Evolutionary conservation across 1,284 basidiomycete species (phyloP).

Genomic region (Inonotus obliquus): DNA sequence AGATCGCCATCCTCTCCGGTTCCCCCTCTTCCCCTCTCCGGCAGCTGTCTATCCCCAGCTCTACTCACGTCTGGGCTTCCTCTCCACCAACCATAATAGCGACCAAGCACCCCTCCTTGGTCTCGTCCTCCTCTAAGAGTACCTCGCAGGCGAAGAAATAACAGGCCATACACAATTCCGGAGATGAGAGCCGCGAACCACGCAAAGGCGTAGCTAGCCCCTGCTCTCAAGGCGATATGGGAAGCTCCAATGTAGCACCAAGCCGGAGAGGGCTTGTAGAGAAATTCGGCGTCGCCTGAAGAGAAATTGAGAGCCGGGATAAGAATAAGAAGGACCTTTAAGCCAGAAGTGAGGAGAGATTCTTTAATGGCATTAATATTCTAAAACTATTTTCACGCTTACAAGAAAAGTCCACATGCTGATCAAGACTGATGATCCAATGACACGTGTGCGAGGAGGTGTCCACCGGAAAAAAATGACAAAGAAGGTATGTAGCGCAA

Average conservation of each 20-base stretch:
- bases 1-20: not conserved
- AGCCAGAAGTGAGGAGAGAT: too few relatives aligned
- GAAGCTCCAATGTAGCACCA: slow-evolving; percentile 17
- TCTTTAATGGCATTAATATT: too few relatives aligned
- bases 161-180: slow-evolving; percentile 7
- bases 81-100: not conserved
- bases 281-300: not conserved
- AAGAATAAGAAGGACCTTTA: slow-evolving; percentile 11
- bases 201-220: slow-evolving; percentile 4
- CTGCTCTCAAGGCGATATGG: slow-evolving; percentile 7
- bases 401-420: slow-evolving; percentile 15
- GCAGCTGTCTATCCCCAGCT: not conserved
- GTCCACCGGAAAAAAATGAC: slow-evolving; percentile 19
- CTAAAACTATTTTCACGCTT: not conserved
- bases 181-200: slow-evolving; percentile 8
- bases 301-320: not conserved
- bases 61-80: not conserved
- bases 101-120: not conserved
- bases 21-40: not conserved
- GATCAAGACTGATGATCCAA: not conserved
- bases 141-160: slow-evolving; percentile 14
- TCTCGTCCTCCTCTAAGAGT: not conserved
- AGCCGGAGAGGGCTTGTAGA: slow-evolving; percentile 15
- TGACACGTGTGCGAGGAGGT: slow-evolving; percentile 2
- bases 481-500: slow-evolving; percentile 18